These are phyloP conservation scores for Lathyrus aphaca DNA, from an alignment of 306 rosid species.

Conservation along the genomic window DNA sequence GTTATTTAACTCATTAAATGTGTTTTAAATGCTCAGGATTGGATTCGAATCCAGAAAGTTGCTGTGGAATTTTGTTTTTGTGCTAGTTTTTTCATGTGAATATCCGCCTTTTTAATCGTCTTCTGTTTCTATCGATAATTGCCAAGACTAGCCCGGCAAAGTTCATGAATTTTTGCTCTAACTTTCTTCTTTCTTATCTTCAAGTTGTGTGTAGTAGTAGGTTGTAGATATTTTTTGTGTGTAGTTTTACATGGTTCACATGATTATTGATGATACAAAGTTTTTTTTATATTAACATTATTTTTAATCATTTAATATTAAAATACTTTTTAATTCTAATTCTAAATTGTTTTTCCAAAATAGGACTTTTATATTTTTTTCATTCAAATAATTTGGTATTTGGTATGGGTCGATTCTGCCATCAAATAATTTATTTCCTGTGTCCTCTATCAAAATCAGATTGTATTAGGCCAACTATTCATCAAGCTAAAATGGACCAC, in stretches of 20 bases:
- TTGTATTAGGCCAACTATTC: too few species aligned
- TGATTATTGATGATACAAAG: not conserved
- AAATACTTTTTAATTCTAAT: too few species aligned
- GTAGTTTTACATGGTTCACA: not conserved
- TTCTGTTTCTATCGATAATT: constrained; percentile 18
- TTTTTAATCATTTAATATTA: not conserved
- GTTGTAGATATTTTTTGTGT: not conserved
- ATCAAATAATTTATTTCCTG: too few species aligned
- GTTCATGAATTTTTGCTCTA: not conserved
- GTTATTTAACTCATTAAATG: not conserved
- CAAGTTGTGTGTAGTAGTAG: not conserved
- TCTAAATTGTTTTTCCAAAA: too few species aligned
- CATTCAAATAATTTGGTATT: too few species aligned
- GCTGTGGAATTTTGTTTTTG: too few species aligned
- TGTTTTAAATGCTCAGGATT: too few species aligned
- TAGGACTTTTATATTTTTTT: too few species aligned
- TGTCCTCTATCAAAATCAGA: too few species aligned
- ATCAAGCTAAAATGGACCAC: constrained; percentile 17
- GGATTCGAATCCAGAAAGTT: too few species aligned
- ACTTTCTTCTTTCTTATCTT: not conserved
- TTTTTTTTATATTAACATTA: not conserved
- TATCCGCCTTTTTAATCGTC: not conserved
- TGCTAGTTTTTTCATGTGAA: not conserved
- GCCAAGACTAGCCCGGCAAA: not conserved
- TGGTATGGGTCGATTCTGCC: too few species aligned